Evolutionary conservation across 2,329 filamentous ascomycete species (phyloP).

Genomic region (Pseudofabraea citricarpa): DNA sequence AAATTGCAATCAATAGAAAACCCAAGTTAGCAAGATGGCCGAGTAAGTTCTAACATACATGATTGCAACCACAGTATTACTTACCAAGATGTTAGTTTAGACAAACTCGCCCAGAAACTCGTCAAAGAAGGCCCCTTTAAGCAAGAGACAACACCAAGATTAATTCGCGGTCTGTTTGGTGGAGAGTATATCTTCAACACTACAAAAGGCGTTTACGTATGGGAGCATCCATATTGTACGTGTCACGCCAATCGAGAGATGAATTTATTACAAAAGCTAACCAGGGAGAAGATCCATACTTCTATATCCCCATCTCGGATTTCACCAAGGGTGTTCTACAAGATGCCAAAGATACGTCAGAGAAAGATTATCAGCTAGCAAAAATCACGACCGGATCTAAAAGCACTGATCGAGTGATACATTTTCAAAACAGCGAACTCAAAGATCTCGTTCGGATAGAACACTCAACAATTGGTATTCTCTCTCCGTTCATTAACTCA

Average conservation of each 20-base stretch:
- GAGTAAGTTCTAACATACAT: too few relatives aligned
- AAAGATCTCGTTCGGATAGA: constrained; percentile 13
- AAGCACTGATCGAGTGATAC: constrained; percentile 7
- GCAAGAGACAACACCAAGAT: constrained; percentile 19
- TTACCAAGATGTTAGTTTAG: too few relatives aligned
- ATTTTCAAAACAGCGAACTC: constrained; percentile 5
- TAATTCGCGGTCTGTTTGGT: constrained; percentile 20
- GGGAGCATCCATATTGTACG: constrained; percentile 40
- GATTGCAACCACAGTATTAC: too few relatives aligned
- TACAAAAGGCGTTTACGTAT: constrained; percentile 32
- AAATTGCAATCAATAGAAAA: too few relatives aligned
- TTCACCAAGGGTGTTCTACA: constrained; percentile 7
- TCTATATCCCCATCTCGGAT: constrained; percentile 31
- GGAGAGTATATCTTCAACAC: constrained; percentile 30
- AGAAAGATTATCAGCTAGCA: constrained; percentile 20
- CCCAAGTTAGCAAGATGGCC: too few relatives aligned
- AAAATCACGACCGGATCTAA: constrained; percentile 7
- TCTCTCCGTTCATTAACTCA: background rate
- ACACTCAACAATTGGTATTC: constrained; percentile 12
- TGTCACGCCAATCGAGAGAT: background rate
- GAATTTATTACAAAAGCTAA: background rate
- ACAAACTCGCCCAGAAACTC: constrained; percentile 15
- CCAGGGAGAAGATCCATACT: constrained; percentile 34
- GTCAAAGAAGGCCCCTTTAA: constrained; percentile 20
- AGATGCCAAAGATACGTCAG: constrained; percentile 30